Evolutionary conservation across 306 rosid species (phyloP).

Genomic region (Acacia melanoxylon): DNA sequence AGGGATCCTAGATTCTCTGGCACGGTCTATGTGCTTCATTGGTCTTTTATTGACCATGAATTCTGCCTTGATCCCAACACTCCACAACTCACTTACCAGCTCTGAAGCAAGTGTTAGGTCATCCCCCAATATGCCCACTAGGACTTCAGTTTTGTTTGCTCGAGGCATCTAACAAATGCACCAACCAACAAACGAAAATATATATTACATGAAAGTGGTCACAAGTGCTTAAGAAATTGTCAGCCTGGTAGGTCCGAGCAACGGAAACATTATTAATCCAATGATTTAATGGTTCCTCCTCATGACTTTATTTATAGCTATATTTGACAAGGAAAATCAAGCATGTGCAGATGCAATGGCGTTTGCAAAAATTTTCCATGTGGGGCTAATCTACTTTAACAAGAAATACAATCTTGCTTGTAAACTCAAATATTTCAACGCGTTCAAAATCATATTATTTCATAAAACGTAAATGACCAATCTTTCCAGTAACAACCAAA

Average conservation of each 20-base stretch:
- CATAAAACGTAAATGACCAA: neutral
- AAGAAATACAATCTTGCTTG: constrained; percentile 4
- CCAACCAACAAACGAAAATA: constrained; percentile 4
- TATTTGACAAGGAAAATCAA: neutral
- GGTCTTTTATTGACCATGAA: constrained; percentile 61
- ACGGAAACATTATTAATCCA: neutral
- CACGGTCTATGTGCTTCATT: constrained; percentile 73
- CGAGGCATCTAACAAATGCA: constrained; percentile 56
- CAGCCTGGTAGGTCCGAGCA: neutral
- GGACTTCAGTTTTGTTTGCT: constrained; percentile 80
- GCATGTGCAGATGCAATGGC: constrained; percentile 1
- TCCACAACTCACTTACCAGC: constrained; percentile 79
- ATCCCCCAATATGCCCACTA: constrained; percentile 77
- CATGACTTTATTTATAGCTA: neutral
- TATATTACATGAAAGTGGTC: neutral
- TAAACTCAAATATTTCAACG: neutral
- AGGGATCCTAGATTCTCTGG: constrained; percentile 75
- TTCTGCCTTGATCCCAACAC: constrained; percentile 58
- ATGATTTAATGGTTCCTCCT: neutral
- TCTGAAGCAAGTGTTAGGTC: constrained; percentile 69
- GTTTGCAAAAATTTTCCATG: neutral
- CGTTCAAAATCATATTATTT: neutral
- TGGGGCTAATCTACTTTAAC: constrained; percentile 6
- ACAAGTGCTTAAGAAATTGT: neutral
- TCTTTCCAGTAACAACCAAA: constrained; percentile 1